Percentiles rank a stretch among this genome's conserved stretches.
Evolutionary conservation across 495 filamentous ascomycete species (phyloP).

Genomic region (Penicillium ucsense): DNA sequence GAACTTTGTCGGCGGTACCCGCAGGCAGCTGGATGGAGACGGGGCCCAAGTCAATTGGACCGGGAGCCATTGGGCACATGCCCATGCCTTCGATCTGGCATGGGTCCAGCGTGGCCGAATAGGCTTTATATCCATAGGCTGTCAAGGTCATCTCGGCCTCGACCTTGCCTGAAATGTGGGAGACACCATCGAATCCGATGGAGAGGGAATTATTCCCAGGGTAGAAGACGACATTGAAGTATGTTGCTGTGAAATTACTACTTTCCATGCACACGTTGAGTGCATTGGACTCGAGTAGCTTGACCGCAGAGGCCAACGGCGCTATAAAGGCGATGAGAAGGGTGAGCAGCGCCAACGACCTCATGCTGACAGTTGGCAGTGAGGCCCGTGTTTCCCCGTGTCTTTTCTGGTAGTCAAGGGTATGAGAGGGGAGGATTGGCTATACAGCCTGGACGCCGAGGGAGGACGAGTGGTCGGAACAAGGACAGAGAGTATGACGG

Average conservation of each 20-base stretch:
- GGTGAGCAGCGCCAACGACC: conserved; percentile 30
- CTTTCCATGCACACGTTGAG: conserved; percentile 69
- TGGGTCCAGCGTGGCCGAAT: conserved; percentile 60
- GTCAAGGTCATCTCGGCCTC: conserved; percentile 64
- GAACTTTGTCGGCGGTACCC: conserved; percentile 54
- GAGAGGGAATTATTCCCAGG: conserved; percentile 61
- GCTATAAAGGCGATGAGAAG: conserved; percentile 31
- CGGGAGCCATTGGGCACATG: conserved; percentile 88
- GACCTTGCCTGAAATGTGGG: conserved; percentile 78
- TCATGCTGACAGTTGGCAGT: conserved; percentile 19
- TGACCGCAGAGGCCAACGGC: conserved; percentile 30
- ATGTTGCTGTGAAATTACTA: conserved; percentile 70
- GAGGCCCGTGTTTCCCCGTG: neutral
- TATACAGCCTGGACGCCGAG: neutral
- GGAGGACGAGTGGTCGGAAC: conserved; percentile 5
- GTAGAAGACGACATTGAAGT: conserved; percentile 74
- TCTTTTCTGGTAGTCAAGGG: no score
- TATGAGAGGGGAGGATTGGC: conserved; percentile 1
- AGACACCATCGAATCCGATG: conserved; percentile 74
- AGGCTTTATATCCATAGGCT: conserved; percentile 70
- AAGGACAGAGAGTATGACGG: conserved; percentile 14
- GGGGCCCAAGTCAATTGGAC: conserved; percentile 60
- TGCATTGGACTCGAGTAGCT: conserved; percentile 60
- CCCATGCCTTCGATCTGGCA: conserved; percentile 62
- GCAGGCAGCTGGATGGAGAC: conserved; percentile 54